Evolutionary conservation across 2,329 filamentous ascomycete species (phyloP), one percentile per base, ranked within the genome.

Genomic region (Aulographum hederae): DNA sequence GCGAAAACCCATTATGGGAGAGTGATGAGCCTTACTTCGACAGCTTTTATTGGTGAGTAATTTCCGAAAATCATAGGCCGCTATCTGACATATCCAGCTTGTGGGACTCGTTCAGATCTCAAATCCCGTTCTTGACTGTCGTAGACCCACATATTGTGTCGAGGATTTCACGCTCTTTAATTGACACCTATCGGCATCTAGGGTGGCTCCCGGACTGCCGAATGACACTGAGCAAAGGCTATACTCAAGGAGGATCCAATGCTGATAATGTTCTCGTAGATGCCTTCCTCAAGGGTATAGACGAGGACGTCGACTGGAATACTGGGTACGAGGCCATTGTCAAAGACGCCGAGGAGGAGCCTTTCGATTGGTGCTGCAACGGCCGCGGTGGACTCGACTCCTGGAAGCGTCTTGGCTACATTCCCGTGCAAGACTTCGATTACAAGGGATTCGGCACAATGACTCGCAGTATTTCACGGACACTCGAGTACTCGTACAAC

Each of bases 401-500:
- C 39, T 84, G 78, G 78, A 80, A 81, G 43, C 51, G 43, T 0
- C 58, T 81, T 0, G 67, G 71, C 1, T 85, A 80, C 46, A 75
- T 85, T 11, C 78, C 78, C 0, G 54, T 50, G 2, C 46, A 57
- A 14, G 55, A 50, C 37, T 82, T 38, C 69, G 77, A 84, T 46
- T 58, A 60, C 0, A 56, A 65, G 19, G 75, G 74, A 2, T 66
- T 69, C n/a, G 78, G 78, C 1, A 69, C 71, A 0, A 65, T 77
- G 47, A 81, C 78, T 0, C 63, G 78, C 5, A 74, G 67, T 38
- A 65, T 84, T 16, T 80, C 73, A 1, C 63, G 78, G 5, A 82
- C 77, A 0, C 65, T 84, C 1, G 78, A 84, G 47, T 85, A 85
- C 46, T 69, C 73, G 5, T 84, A 84, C 50, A 71, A 84, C 39